Percentiles rank a stretch among this genome's conserved stretches.
Conservation (phyloP, 2,329 filamentous ascomycete genomes). For the Cordyceps pruinosa region DNA sequence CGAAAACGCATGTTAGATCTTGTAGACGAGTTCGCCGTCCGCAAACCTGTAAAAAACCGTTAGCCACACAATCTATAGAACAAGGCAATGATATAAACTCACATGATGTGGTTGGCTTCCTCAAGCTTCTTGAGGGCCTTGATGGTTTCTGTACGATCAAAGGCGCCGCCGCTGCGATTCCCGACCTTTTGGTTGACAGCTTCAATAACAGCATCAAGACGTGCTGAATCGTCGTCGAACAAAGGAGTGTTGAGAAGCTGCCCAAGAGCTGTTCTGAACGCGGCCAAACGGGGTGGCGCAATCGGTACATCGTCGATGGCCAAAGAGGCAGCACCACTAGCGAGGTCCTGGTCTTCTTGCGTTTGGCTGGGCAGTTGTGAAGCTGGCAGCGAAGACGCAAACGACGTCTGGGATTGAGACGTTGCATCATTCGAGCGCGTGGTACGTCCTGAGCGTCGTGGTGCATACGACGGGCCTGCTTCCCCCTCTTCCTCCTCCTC, state of each 20-base stretch:
- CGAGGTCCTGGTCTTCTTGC: constrained; percentile 36
- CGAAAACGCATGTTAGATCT: constrained; percentile 44
- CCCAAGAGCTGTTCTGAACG: constrained; percentile 76
- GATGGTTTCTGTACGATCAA: constrained; percentile 64
- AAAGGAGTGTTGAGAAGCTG: constrained; percentile 73
- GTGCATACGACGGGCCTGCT: constrained; percentile 30
- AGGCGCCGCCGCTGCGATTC: constrained; percentile 46
- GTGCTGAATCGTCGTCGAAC: constrained; percentile 82
- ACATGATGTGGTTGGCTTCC: constrained; percentile 87
- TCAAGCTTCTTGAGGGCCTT: constrained; percentile 75
- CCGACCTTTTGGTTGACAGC: constrained; percentile 71
- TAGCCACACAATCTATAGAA: constrained; percentile 15
- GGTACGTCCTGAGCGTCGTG: constrained; percentile 35
- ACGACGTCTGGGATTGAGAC: constrained; percentile 49
- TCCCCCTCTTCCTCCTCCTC: constrained; percentile 48
- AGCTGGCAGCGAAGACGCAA: constrained; percentile 72
- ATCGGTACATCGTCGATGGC: constrained; percentile 44
- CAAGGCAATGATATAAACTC: constrained; percentile 34
- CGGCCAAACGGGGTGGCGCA: constrained; percentile 53
- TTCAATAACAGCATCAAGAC: constrained; percentile 64
- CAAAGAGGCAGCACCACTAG: constrained; percentile 34
- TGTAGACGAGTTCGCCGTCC: constrained; percentile 61
- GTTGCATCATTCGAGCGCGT: constrained; percentile 30
- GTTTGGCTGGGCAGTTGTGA: constrained; percentile 56
- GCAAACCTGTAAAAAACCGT: constrained; percentile 38